phyloP scores from a whole-genome alignment of 371 early-diverging fungal species.

The Apophysomyces variabilis region DNA sequence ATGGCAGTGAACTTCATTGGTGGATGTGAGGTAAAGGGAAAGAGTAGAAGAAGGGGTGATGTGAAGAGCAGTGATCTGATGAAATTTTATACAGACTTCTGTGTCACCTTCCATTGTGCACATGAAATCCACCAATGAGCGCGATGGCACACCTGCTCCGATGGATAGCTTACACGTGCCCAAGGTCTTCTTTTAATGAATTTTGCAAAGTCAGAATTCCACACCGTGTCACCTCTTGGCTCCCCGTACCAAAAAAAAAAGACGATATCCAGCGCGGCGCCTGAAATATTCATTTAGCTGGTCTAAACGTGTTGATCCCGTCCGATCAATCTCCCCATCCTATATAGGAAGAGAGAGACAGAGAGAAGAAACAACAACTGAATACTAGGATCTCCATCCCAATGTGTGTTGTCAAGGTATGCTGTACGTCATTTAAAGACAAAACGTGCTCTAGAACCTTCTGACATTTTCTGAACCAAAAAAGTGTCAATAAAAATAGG shows the following conservation, averaged over 20 bases:
- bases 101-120: slow-evolving; percentile 11
- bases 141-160: neutral
- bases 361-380: too few species aligned
- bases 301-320: too few species aligned
- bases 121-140: slow-evolving; percentile 11
- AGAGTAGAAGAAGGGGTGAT: slow-evolving; percentile 14
- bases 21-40: neutral
- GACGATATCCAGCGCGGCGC: neutral
- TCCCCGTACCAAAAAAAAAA: neutral
- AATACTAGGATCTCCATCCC: too few species aligned
- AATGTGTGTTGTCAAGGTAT: too few species aligned
- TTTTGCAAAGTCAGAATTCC: slow-evolving; percentile 1
- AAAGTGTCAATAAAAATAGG: too few species aligned
- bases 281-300: neutral
- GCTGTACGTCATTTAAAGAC: too few species aligned
- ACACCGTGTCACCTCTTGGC: slow-evolving; percentile 10
- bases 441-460: too few species aligned
- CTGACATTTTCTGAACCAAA: too few species aligned
- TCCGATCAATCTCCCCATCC: too few species aligned
- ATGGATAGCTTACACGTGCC: slow-evolving; percentile 9
- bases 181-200: neutral
- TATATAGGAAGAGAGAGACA: too few species aligned
- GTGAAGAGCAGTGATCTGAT: slow-evolving; percentile 9
- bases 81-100: slow-evolving; percentile 3
- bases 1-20: slow-evolving; percentile 23